Evolutionary conservation across 345 rosid species (phyloP).

Genomic region (Brassica incana): DNA sequence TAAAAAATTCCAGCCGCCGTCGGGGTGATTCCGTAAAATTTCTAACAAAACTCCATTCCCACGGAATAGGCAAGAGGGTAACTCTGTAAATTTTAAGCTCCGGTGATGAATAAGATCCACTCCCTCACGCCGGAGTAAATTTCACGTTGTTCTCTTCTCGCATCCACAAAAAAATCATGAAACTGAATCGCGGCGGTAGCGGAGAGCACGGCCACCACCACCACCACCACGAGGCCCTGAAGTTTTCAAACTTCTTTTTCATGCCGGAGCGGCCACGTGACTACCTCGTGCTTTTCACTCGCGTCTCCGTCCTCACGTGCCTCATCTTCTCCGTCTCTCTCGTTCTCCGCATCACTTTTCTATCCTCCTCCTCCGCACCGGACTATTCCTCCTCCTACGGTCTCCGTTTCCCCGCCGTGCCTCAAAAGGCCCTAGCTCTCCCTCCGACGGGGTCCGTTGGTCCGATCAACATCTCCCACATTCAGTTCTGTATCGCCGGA

Average conservation of each 20-base stretch:
- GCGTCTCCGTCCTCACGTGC: conserved; percentile 47
- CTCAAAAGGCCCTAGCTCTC: not conserved
- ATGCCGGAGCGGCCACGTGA: conserved; percentile 46
- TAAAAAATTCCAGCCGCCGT: conserved; percentile 30
- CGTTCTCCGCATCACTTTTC: conserved; percentile 53
- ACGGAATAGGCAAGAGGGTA: conserved; percentile 16
- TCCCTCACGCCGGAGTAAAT: conserved; percentile 11
- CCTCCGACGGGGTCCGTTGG: conserved; percentile 17
- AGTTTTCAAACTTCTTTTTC: conserved; percentile 39
- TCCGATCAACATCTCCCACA: conserved; percentile 65
- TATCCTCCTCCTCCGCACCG: conserved; percentile 21
- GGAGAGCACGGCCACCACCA: conserved; percentile 31
- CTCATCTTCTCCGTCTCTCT: conserved; percentile 54
- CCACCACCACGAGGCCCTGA: conserved; percentile 33
- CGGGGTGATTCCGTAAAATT: conserved; percentile 18
- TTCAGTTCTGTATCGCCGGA: conserved; percentile 69
- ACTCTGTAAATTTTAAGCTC: not conserved
- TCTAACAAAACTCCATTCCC: not conserved
- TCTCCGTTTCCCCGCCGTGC: conserved; percentile 36
- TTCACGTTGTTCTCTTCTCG: conserved; percentile 8
- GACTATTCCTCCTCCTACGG: conserved; percentile 27
- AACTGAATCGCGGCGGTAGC: conserved; percentile 25
- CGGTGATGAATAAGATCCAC: not conserved
- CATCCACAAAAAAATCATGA: conserved; percentile 2
- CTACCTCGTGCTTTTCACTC: conserved; percentile 43